Evolutionary conservation across 2,329 filamentous ascomycete genomes (phyloP).

Genomic region (Colletotrichum caudatum): DNA sequence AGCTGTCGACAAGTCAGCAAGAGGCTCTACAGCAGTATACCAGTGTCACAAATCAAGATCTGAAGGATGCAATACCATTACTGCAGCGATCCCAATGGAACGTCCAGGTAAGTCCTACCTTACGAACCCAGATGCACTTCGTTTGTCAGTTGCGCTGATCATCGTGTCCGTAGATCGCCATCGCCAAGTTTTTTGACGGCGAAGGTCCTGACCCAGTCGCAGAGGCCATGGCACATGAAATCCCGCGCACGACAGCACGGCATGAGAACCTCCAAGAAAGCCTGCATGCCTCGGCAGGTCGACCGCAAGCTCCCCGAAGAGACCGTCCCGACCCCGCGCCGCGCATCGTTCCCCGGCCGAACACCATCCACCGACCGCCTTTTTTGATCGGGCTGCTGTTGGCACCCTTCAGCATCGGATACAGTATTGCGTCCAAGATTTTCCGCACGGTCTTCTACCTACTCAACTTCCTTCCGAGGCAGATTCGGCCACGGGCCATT

Average conservation of each 20-base stretch:
- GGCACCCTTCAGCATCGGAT: slow-evolving; percentile 83
- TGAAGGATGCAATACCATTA: slow-evolving; percentile 80
- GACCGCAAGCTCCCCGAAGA: slow-evolving; percentile 41
- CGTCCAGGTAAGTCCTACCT: slow-evolving; percentile 72
- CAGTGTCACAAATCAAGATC: slow-evolving; percentile 86
- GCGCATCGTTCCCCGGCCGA: slow-evolving; percentile 82
- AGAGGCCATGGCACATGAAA: slow-evolving; percentile 75
- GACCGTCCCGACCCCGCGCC: slow-evolving; percentile 76
- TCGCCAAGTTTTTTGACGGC: slow-evolving; percentile 97
- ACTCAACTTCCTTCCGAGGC: slow-evolving; percentile 82
- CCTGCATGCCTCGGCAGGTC: slow-evolving; percentile 53
- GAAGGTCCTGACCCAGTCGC: slow-evolving; percentile 86
- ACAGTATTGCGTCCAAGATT: slow-evolving; percentile 75
- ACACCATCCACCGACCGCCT: slow-evolving; percentile 76
- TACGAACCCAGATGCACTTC: neutral
- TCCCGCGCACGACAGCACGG: slow-evolving; percentile 72
- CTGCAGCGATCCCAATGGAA: slow-evolving; percentile 95
- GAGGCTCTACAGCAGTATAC: slow-evolving; percentile 89
- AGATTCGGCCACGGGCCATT: slow-evolving; percentile 66
- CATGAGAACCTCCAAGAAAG: slow-evolving; percentile 81
- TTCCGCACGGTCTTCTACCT: slow-evolving; percentile 82
- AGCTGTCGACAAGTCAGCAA: slow-evolving; percentile 83
- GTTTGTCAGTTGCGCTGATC: neutral
- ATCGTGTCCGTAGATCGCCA: slow-evolving; percentile 76
- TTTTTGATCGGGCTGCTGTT: slow-evolving; percentile 83